These are phyloP conservation scores for Colletotrichum orchidophilum DNA, from an alignment of 2,329 filamentous ascomycete species.

Conservation along the genomic window DNA sequence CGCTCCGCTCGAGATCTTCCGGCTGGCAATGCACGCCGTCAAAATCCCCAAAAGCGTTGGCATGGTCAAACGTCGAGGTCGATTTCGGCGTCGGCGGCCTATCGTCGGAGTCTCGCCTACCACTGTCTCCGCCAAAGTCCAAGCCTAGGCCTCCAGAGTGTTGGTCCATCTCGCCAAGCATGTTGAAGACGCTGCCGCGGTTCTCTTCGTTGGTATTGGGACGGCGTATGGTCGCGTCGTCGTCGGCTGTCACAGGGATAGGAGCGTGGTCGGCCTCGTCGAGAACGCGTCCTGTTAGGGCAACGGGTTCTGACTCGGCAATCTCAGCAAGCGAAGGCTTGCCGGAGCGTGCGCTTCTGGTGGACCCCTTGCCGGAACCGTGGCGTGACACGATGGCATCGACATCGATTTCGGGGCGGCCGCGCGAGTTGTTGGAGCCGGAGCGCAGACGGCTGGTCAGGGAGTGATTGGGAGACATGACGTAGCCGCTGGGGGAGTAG, in stretches of 20 bases:
- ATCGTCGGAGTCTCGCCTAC: constrained; percentile 27
- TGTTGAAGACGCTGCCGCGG: constrained; percentile 38
- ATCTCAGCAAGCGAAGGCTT: constrained; percentile 65
- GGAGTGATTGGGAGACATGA: constrained; percentile 74
- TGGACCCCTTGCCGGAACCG: constrained; percentile 64
- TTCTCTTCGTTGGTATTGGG: constrained; percentile 35
- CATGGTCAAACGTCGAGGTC: constrained; percentile 58
- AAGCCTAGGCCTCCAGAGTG: constrained; percentile 13
- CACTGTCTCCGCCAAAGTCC: constrained; percentile 24
- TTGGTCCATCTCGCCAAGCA: constrained; percentile 45
- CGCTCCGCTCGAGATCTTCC: constrained; percentile 46
- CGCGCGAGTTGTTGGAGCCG: constrained; percentile 60
- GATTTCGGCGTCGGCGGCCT: constrained; percentile 39
- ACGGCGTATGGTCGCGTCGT: constrained; percentile 48
- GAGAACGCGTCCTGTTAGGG: constrained; percentile 61
- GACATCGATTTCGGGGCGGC: constrained; percentile 53
- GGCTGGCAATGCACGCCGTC: constrained; percentile 81
- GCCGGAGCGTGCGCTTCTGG: constrained; percentile 59
- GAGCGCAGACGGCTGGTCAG: constrained; percentile 65
- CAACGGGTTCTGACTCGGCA: constrained; percentile 63
- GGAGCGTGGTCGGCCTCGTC: constrained; percentile 61
- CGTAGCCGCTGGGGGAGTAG: constrained; percentile 74
- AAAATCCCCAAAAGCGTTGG: constrained; percentile 79
- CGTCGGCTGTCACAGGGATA: constrained; percentile 41
- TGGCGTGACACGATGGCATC: constrained; percentile 56